Evolutionary conservation across 169 alveolate species (phyloP).

Genomic region (Eimeria maxima): DNA sequence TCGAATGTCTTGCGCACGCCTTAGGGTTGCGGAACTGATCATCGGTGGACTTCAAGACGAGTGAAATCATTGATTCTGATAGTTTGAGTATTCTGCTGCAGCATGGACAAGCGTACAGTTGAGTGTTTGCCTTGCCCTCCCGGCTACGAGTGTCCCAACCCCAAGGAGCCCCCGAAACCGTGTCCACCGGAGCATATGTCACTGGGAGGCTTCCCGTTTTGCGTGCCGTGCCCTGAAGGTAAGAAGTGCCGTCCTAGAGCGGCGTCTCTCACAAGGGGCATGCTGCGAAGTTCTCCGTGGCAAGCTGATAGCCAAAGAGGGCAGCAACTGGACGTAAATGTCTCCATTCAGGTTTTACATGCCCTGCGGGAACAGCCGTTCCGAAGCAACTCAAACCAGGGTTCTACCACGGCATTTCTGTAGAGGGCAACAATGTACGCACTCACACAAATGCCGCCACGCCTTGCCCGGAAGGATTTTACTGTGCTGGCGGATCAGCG

Average conservation of each 20-base stretch:
- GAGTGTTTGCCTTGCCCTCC: constrained; percentile 72
- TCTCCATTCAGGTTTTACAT: constrained; percentile 8
- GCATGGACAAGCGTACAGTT: neutral
- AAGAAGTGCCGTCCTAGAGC: neutral
- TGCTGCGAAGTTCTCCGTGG: neutral
- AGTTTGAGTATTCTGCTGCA: neutral
- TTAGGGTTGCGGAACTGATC: neutral
- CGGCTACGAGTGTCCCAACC: constrained; percentile 60
- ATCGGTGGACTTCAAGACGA: neutral
- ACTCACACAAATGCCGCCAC: neutral
- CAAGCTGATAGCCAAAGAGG: neutral
- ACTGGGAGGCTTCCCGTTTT: constrained; percentile 36
- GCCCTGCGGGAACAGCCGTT: constrained; percentile 69
- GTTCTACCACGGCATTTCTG: constrained; percentile 10
- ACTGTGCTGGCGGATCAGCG: constrained; percentile 63
- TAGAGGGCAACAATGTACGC: neutral
- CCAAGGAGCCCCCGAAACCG: constrained; percentile 44
- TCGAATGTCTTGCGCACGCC: neutral
- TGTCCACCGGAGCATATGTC: constrained; percentile 59
- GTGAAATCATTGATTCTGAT: neutral
- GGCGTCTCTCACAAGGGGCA: neutral
- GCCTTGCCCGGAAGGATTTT: constrained; percentile 77
- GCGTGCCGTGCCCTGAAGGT: constrained; percentile 68
- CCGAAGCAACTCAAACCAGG: constrained; percentile 59
- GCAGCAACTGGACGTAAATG: neutral